Evolutionary conservation across 768 basidiomycete genomes (phyloP).

Genomic region (Boletus rubroflammeus): DNA sequence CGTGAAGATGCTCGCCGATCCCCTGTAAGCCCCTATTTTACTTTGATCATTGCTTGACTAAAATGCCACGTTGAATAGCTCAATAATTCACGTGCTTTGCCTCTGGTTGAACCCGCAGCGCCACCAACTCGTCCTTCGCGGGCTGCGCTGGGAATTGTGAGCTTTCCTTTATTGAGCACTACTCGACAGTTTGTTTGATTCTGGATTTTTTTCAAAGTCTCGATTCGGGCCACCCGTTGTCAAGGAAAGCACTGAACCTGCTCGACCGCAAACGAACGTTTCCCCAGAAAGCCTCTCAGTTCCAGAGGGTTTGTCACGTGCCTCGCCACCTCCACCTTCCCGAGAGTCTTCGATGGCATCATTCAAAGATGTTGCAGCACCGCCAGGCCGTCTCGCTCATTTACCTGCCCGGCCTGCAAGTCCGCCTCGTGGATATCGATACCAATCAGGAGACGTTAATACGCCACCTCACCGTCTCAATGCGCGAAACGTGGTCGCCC

Average conservation of each 20-base stretch:
- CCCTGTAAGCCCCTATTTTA: constrained; percentile 13
- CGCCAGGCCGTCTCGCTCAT: constrained; percentile 11
- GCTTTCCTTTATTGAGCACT: neutral
- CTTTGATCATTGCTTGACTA: neutral
- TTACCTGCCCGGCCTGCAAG: constrained; percentile 24
- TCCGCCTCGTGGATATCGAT: constrained; percentile 12
- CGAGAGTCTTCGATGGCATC: constrained; percentile 29
- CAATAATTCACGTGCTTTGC: neutral
- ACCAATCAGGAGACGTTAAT: constrained; percentile 7
- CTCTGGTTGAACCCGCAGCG: constrained; percentile 8
- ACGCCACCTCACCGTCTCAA: neutral
- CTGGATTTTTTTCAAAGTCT: constrained; percentile 19
- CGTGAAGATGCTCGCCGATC: constrained; percentile 15
- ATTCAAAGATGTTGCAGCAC: constrained; percentile 5
- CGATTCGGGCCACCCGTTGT: constrained; percentile 32
- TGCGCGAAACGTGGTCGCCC: neutral
- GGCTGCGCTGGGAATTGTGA: constrained; percentile 16
- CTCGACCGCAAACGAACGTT: neutral
- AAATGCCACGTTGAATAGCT: constrained; percentile 10
- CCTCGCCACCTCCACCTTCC: constrained; percentile 28
- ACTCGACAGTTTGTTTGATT: neutral
- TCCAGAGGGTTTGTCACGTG: constrained; percentile 18
- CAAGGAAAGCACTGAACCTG: constrained; percentile 16
- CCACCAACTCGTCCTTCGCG: constrained; percentile 14
- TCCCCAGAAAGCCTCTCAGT: constrained; percentile 17